Conservation (phyloP, 352 stramenopile genomes). For the Globisporangium heterothallicum region DNA sequence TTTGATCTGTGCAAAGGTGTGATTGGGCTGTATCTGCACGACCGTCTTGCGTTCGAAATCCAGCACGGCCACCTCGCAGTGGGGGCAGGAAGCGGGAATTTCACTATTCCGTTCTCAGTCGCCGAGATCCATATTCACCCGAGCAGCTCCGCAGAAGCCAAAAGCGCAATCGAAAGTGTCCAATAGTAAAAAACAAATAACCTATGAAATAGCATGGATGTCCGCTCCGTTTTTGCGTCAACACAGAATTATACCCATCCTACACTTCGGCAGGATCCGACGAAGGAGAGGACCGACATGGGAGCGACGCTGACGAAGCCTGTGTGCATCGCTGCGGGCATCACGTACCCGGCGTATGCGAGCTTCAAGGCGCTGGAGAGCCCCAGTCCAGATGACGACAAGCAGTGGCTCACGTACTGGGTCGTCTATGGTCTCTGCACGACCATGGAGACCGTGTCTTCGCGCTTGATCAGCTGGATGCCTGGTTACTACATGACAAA, state of each 20-base stretch:
- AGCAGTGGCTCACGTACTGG: conserved; percentile 95
- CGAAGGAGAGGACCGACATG: conserved; percentile 21
- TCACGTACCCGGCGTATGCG: conserved; percentile 62
- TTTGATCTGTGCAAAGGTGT: conserved; percentile 65
- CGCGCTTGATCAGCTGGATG: conserved; percentile 60
- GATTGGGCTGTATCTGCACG: conserved; percentile 54
- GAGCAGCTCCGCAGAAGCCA: not conserved
- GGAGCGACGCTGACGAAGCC: conserved; percentile 44
- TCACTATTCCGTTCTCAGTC: conserved; percentile 69
- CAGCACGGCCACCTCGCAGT: conserved; percentile 51
- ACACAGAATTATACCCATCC: too few species aligned
- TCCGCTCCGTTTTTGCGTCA: too few species aligned
- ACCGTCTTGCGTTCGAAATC: conserved; percentile 67
- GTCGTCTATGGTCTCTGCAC: conserved; percentile 93
- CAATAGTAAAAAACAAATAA: not conserved
- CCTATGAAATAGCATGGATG: conserved; percentile 1
- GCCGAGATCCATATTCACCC: conserved; percentile 64
- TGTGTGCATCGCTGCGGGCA: conserved; percentile 44
- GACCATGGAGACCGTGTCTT: conserved; percentile 81
- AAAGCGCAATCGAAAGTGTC: not conserved
- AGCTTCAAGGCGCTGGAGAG: conserved; percentile 76
- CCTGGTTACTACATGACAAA: conserved; percentile 96
- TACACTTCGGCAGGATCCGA: not conserved
- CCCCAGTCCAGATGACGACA: conserved; percentile 40
- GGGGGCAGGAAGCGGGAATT: conserved; percentile 51